Conservation (phyloP, 2,329 filamentous ascomycete genomes). For the Sporothrix variecibatus region DNA sequence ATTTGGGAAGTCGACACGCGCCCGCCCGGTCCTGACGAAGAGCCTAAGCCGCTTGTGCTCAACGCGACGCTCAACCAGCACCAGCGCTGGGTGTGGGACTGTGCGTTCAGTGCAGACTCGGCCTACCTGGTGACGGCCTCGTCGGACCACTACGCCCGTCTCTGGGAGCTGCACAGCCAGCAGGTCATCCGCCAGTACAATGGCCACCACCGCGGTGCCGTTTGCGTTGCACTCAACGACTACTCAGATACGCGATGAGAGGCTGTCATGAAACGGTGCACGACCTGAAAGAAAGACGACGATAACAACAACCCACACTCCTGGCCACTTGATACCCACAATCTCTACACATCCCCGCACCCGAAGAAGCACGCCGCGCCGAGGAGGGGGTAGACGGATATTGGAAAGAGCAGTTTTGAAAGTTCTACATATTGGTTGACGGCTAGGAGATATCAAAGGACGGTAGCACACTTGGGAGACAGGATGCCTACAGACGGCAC, state of each 20-base stretch:
- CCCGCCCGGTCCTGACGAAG: slow-evolving; percentile 42
- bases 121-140: slow-evolving; percentile 93
- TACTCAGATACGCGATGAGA: slow-evolving; percentile 61
- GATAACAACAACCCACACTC: background rate
- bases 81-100: slow-evolving; percentile 97
- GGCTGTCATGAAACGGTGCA: background rate
- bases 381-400: background rate
- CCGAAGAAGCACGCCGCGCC: background rate
- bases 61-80: slow-evolving; percentile 87
- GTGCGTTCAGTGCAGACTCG: slow-evolving; percentile 89
- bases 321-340: slow-evolving; percentile 13
- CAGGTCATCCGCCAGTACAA: slow-evolving; percentile 94
- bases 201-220: slow-evolving; percentile 86
- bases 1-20: slow-evolving; percentile 93
- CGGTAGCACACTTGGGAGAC: background rate
- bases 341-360: background rate
- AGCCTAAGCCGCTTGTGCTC: slow-evolving; percentile 68
- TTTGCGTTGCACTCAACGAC: slow-evolving; percentile 91
- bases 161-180: slow-evolving; percentile 87
- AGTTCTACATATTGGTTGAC: background rate
- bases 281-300: background rate
- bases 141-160: slow-evolving; percentile 86
- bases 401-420: background rate
- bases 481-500: slow-evolving; percentile 6
- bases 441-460: background rate